These are phyloP conservation scores for Hyphopichia khmerensis DNA, from an alignment of 1,139 yeast genomes.

Conservation along the genomic window DNA sequence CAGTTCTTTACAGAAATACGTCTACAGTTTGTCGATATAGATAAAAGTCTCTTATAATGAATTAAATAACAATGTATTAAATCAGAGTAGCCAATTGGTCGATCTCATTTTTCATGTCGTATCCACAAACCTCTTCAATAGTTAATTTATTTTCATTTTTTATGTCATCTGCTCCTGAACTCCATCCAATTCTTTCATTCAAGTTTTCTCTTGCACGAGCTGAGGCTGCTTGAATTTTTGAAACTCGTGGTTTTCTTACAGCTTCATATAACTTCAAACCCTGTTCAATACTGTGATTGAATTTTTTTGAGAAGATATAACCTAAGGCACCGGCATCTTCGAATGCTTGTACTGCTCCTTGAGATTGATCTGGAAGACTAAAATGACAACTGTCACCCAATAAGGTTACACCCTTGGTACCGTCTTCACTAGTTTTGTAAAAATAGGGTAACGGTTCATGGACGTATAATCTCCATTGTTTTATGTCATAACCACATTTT, in stretches of 20 bases:
- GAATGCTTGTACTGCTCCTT: conserved; percentile 32
- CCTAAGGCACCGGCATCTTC: conserved; percentile 22
- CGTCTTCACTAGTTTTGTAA: conserved; percentile 13
- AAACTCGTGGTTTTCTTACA: conserved; percentile 24
- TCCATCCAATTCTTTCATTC: conserved; percentile 30
- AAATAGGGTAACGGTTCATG: conserved; percentile 25
- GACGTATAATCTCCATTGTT: conserved; percentile 28
- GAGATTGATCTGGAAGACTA: conserved; percentile 29
- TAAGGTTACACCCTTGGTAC: conserved; percentile 13
- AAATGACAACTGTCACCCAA: conserved; percentile 27
- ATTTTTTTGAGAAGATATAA: conserved; percentile 17
- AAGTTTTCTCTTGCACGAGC: conserved; percentile 27
- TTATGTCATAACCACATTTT: conserved; percentile 26
- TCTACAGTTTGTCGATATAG: no score
- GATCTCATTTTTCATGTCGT: conserved; percentile 22
- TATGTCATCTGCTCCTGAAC: conserved; percentile 15
- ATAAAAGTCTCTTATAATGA: no score
- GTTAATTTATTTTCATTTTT: conserved; percentile 20
- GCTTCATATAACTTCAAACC: conserved; percentile 20
- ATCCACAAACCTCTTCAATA: conserved; percentile 29
- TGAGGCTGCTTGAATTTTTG: conserved; percentile 26
- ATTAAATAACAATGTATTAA: no score
- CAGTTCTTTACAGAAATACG: no score
- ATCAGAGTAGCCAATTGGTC: conserved; percentile 11
- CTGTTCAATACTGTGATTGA: conserved; percentile 16